Evolutionary conservation across 345 rosid species (phyloP).

Genomic region (Rhodamnia rubescens): DNA sequence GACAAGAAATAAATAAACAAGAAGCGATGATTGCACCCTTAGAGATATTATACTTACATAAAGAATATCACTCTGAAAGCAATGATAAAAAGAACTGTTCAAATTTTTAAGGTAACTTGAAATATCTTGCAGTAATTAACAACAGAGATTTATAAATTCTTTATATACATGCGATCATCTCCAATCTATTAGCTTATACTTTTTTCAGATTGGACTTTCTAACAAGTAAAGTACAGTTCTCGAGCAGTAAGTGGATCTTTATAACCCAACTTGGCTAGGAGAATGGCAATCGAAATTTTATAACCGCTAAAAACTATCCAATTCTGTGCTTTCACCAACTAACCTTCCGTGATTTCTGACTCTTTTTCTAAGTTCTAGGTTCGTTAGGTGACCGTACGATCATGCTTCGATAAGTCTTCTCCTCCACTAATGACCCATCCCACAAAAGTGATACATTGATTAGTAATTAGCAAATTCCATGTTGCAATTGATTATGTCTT

Average conservation of each 20-base stretch:
- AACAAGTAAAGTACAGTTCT: neutral
- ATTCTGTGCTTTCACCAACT: neutral
- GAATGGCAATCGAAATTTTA: neutral
- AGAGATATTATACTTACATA: neutral
- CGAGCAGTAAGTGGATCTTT: neutral
- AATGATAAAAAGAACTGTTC: neutral
- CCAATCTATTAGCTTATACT: neutral
- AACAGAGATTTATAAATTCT: neutral
- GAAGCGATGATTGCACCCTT: neutral
- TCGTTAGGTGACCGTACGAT: neutral
- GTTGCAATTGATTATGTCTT: neutral
- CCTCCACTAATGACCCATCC: neutral
- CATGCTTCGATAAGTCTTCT: neutral
- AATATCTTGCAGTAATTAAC: neutral
- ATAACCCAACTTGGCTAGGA: neutral
- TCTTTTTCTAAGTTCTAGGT: neutral
- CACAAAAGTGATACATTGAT: neutral
- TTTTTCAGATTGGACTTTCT: neutral
- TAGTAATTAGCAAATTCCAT: neutral
- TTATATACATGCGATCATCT: accelerated
- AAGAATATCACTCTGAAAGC: neutral
- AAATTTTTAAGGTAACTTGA: neutral
- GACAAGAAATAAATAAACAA: neutral
- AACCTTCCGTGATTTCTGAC: neutral
- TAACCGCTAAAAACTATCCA: neutral